Evolutionary conservation across 2,329 filamentous ascomycete genomes (phyloP).

Genomic region (Periconia macrospinosa): DNA sequence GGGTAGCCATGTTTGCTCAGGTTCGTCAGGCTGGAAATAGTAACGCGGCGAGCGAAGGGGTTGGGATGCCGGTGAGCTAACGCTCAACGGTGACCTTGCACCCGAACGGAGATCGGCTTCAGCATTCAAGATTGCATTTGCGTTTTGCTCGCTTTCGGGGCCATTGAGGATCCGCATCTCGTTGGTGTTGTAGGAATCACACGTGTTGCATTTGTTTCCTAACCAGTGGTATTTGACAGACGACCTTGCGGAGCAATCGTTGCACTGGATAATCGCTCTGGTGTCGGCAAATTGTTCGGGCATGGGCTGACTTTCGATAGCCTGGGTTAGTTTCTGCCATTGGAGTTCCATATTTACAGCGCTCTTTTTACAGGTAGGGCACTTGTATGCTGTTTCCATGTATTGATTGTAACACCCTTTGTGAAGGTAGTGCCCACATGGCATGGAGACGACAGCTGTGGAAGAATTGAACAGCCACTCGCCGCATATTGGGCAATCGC

Average conservation of each 20-base stretch:
- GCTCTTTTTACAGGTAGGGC: slow-evolving; percentile 93
- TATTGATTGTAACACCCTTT: slow-evolving; percentile 85
- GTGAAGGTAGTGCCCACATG: slow-evolving; percentile 95
- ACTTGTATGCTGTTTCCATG: slow-evolving; percentile 89
- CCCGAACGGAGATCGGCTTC: slow-evolving; percentile 26
- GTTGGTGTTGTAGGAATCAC: slow-evolving; percentile 57
- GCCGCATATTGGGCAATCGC: slow-evolving; percentile 94
- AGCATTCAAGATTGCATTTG: slow-evolving; percentile 35
- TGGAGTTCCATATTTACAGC: slow-evolving; percentile 97
- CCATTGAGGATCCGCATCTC: slow-evolving; percentile 50
- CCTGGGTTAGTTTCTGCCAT: slow-evolving; percentile 86
- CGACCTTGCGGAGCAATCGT: slow-evolving; percentile 89
- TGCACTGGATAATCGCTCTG: slow-evolving; percentile 83
- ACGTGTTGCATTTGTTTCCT: slow-evolving; percentile 79
- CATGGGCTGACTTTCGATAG: slow-evolving; percentile 90
- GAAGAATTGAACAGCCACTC: slow-evolving; percentile 96
- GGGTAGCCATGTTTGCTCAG: slow-evolving; percentile 41
- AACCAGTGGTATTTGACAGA: slow-evolving; percentile 92
- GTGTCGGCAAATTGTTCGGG: slow-evolving; percentile 78
- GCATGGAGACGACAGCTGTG: slow-evolving; percentile 87
- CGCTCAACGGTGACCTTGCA: slow-evolving; percentile 31
- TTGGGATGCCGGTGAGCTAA: slow-evolving; percentile 34
- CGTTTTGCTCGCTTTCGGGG: slow-evolving; percentile 38
- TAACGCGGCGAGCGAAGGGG: slow-evolving; percentile 39
- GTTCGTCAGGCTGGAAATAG: slow-evolving; percentile 42